Evolutionary conservation across 2,329 filamentous ascomycete genomes (phyloP).

Genomic region (Podosphaera leucotricha): DNA sequence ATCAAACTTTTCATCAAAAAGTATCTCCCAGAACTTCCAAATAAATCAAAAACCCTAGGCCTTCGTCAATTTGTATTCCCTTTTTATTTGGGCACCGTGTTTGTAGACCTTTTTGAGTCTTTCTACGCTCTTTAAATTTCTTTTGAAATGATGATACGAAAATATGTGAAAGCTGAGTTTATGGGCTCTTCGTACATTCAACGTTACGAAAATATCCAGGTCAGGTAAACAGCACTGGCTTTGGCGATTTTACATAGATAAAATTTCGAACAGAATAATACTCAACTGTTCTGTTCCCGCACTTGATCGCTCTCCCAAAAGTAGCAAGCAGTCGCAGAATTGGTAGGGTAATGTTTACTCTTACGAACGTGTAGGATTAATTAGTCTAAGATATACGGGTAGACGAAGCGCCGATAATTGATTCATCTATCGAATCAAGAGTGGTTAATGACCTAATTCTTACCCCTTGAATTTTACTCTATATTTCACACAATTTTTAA

Average conservation of each 20-base stretch:
- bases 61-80: background rate
- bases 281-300: background rate
- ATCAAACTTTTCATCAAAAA: no score
- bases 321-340: background rate
- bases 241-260: background rate
- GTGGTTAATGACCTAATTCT: no score
- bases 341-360: no score
- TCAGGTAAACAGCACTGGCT: conserved; percentile 1
- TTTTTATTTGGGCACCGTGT: background rate
- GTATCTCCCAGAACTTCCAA: conserved; percentile 13
- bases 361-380: no score
- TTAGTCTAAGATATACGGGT: no score
- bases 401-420: no score
- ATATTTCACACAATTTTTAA: no score
- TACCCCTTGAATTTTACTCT: no score
- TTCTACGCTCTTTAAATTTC: background rate
- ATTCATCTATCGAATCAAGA: no score
- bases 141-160: background rate
- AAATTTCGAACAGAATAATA: background rate
- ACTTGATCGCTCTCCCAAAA: background rate
- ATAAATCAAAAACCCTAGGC: conserved; percentile 3
- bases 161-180: background rate
- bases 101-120: background rate
- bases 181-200: background rate
- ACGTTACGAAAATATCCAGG: background rate